Evolutionary conservation across 1,284 basidiomycete species (phyloP), one percentile per base, ranked within the genome.

Genomic region (Heliocybe sulcata): DNA sequence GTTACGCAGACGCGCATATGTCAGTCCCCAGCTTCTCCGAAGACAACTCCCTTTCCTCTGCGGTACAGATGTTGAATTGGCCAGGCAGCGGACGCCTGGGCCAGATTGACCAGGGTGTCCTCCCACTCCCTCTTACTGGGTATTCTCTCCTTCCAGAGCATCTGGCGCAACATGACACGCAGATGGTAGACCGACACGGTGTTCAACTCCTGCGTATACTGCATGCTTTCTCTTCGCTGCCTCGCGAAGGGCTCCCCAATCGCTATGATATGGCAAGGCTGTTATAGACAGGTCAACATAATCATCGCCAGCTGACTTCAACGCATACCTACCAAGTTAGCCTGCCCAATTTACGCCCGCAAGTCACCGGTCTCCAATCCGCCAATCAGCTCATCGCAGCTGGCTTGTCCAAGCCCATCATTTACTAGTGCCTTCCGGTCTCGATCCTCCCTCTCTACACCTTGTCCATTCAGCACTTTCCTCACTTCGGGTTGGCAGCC

Each of bases 81-180:
- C n/a, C n/a, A n/a, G n/a, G n/a, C n/a, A n/a, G n/a, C n/a, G n/a
- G n/a, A n/a, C n/a, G n/a, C n/a, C 55, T 92, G 77, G 2, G 90
- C 83, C n/a, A 98, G 76, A 60, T 79, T 84, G 52, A 92, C 77
- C 16, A 98, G 74, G 0, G 84, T 87, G 54, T 87, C 83, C 65
- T 94, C 91, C 94, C 94, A 98, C 61, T 92, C 85, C 52, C 75
- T 77, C 25, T 90, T 69, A 57, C 92, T 85, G 1, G 90, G 85
- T 19, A 97, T 86, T 45, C 80, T 71, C 63, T 90, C 89, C 26
- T 76, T 81, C 1, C 80, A 82, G n/a, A 92, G 78, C 89, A 92
- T 80, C 72, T 98, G 95, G 9, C 85, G 80, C 16, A 98, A 75
- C 88, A 98, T 94, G 55, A 85, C 78, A 54, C 90, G 86, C 55